A percentile compares a stretch with the other conserved stretches of the same genome.
phyloP scores from a whole-genome alignment of 352 stramenopile genomes.

The Blastocystis hominis region DNA sequence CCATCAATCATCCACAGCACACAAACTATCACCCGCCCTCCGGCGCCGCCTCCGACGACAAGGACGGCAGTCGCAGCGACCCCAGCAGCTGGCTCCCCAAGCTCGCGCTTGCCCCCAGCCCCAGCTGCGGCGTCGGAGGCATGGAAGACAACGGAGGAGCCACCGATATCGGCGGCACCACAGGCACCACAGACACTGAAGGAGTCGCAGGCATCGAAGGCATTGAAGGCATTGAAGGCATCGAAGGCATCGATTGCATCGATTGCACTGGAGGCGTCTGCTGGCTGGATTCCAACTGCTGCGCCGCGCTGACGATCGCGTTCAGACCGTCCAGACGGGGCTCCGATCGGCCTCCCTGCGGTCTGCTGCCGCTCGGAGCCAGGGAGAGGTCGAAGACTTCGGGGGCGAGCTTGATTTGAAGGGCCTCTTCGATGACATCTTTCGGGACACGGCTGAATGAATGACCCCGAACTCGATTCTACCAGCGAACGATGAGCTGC shows the following conservation, averaged over 20 bases:
- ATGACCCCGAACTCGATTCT: neutral
- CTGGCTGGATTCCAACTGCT: neutral
- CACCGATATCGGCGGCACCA: neutral
- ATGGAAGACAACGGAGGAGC: neutral
- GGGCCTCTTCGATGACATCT: neutral
- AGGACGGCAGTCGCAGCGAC: too few relatives aligned
- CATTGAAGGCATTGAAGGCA: too few relatives aligned
- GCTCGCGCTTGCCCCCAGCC: too few relatives aligned
- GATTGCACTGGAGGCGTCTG: neutral
- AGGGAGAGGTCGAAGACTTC: too few relatives aligned
- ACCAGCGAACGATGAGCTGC: neutral
- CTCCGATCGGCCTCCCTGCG: neutral
- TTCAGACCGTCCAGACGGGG: neutral
- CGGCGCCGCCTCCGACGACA: too few relatives aligned
- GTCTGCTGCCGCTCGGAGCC: too few relatives aligned
- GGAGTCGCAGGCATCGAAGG: too few relatives aligned
- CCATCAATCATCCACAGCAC: too few relatives aligned
- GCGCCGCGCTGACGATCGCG: neutral
- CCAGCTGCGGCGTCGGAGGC: neutral
- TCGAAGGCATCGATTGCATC: too few relatives aligned
- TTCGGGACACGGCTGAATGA: neutral
- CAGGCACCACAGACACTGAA: too few relatives aligned
- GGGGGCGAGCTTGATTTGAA: neutral
- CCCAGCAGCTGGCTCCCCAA: too few relatives aligned
- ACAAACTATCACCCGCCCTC: too few relatives aligned